phyloP scores from a whole-genome alignment of 208 protist species.

The Trypanosoma avium region DNA sequence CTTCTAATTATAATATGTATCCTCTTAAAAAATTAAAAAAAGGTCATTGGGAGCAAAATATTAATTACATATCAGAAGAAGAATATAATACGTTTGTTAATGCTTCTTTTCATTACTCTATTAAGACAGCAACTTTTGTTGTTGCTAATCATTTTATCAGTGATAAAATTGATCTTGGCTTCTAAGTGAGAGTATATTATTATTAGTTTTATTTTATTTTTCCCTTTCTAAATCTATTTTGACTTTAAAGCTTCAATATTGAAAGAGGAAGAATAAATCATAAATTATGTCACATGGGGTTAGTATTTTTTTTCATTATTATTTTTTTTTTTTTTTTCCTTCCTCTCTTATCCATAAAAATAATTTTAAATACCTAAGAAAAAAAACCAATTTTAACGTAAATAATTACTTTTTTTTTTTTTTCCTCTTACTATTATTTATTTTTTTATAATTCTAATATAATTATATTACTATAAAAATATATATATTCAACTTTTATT shows the following conservation, averaged over 20 bases:
- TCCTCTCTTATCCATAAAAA: not conserved
- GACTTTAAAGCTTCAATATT: no score
- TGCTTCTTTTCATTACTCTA: slow-evolving; percentile 50
- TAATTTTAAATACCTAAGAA: no score
- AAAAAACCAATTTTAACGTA: no score
- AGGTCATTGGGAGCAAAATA: slow-evolving; percentile 45
- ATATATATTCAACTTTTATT: not conserved
- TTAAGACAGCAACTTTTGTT: slow-evolving; percentile 50
- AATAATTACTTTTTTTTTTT: slow-evolving; percentile 1
- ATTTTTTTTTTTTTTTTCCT: not conserved
- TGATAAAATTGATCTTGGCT: slow-evolving; percentile 5
- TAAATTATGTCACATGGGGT: no score
- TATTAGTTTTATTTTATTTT: not conserved
- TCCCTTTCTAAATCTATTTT: no score
- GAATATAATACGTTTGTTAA: slow-evolving; percentile 43
- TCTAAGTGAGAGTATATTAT: not conserved
- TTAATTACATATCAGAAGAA: slow-evolving; percentile 31
- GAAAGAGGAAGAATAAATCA: no score
- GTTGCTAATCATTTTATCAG: slow-evolving; percentile 68
- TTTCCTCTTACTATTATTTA: no score
- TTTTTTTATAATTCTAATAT: not conserved
- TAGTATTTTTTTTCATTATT: slow-evolving; percentile 5
- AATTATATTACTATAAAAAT: not conserved
- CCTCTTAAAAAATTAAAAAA: slow-evolving; percentile 25
- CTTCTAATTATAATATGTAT: slow-evolving; percentile 60